These are phyloP conservation scores for Yamadazyma pseudoaaseri DNA, from an alignment of 1,139 yeast species.

Conservation along the genomic window DNA sequence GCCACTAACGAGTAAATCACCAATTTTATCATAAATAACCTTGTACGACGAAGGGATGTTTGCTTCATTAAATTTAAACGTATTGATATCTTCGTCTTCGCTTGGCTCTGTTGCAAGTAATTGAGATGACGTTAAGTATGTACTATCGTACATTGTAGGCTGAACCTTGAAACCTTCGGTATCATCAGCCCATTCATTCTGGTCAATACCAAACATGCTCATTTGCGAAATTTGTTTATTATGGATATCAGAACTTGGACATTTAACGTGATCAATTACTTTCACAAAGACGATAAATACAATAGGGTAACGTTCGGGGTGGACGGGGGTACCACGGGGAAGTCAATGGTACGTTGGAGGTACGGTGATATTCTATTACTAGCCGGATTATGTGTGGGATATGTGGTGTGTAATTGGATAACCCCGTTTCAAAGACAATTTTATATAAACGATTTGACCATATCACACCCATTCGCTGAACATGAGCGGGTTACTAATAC, in stretches of 20 bases:
- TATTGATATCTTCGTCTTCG: constrained; percentile 9
- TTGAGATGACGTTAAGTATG: constrained; percentile 29
- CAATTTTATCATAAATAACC: constrained; percentile 19
- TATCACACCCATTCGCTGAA: constrained; percentile 73
- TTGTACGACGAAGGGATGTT: constrained; percentile 28
- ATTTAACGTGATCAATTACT: constrained; percentile 17
- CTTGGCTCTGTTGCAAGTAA: constrained; percentile 12
- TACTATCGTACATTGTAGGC: constrained; percentile 10
- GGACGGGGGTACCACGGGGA: constrained; percentile 27
- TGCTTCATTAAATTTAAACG: constrained; percentile 12
- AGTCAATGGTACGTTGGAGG: constrained; percentile 52
- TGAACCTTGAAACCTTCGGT: constrained; percentile 7
- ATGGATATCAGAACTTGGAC: constrained; percentile 1
- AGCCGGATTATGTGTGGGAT: constrained; percentile 39
- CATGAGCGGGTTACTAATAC: constrained; percentile 53
- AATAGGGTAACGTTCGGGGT: constrained; percentile 56
- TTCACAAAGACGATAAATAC: constrained; percentile 23
- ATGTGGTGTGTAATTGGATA: constrained; percentile 43
- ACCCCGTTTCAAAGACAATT: constrained; percentile 75
- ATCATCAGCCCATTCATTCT: constrained; percentile 40
- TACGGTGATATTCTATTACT: constrained; percentile 53
- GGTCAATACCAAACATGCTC: constrained; percentile 24
- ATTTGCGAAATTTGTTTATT: background rate
- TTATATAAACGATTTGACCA: constrained; percentile 37
- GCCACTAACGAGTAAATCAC: constrained; percentile 22